Conservation (phyloP, 805 yeast genomes). For the Starmerella asiatica region DNA sequence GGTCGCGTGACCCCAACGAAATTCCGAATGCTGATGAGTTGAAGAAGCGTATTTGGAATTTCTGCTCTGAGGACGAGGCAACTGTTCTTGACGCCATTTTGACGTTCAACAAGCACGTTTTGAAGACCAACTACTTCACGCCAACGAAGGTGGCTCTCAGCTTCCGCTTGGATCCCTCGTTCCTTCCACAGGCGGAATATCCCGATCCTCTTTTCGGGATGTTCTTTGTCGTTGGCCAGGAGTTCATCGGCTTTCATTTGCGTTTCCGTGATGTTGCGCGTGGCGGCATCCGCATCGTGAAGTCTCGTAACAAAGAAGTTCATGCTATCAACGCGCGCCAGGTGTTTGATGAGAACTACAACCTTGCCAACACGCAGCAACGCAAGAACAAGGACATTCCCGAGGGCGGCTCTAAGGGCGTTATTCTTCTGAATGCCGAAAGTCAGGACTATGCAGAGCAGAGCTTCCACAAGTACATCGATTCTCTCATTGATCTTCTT, state of each 20-base stretch:
- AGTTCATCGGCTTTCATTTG: slow-evolving; percentile 93
- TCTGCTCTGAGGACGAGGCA: slow-evolving; percentile 66
- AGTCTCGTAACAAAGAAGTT: slow-evolving; percentile 72
- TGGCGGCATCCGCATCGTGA: slow-evolving; percentile 94
- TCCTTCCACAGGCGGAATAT: slow-evolving; percentile 74
- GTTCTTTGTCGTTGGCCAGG: slow-evolving; percentile 91
- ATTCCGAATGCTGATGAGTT: slow-evolving; percentile 56
- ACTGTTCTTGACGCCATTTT: slow-evolving; percentile 70
- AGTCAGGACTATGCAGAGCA: slow-evolving; percentile 69
- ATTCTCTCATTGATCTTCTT: slow-evolving; percentile 73
- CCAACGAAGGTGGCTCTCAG: slow-evolving; percentile 92
- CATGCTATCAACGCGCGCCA: slow-evolving; percentile 74
- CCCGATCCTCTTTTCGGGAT: slow-evolving; percentile 90
- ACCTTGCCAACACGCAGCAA: slow-evolving; percentile 91
- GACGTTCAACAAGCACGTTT: slow-evolving; percentile 69
- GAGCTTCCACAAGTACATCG: slow-evolving; percentile 86
- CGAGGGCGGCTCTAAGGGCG: slow-evolving; percentile 98
- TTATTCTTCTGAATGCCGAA: slow-evolving; percentile 57
- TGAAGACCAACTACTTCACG: slow-evolving; percentile 87
- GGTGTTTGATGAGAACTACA: slow-evolving; percentile 91
- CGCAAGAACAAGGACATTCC: slow-evolving; percentile 96
- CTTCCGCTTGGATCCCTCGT: slow-evolving; percentile 75
- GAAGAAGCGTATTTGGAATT: slow-evolving; percentile 32
- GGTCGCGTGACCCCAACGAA: slow-evolving; percentile 16
- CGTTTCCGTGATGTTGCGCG: slow-evolving; percentile 95